These are phyloP conservation scores for Microsporum canis DNA, from an alignment of 2,329 filamentous ascomycete genomes.

Conservation along the genomic window DNA sequence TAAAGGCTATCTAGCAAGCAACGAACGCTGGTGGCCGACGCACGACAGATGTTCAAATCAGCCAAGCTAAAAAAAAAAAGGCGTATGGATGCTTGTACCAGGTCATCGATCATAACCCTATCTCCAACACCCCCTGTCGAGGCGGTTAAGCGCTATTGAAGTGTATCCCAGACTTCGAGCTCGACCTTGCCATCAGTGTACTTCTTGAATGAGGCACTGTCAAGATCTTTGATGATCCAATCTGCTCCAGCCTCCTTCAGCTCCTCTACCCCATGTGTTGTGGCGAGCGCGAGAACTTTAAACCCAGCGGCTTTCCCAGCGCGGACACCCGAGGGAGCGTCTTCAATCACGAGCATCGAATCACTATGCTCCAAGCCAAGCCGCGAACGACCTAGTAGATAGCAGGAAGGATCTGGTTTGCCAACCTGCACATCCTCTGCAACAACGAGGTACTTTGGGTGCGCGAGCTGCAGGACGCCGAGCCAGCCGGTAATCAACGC, in stretches of 20 bases:
- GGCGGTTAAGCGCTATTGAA: constrained; percentile 20
- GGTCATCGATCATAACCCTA: constrained; percentile 5
- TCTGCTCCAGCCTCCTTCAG: constrained; percentile 67
- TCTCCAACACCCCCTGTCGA: background rate
- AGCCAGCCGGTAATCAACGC: constrained; percentile 62
- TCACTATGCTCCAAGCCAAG: constrained; percentile 42
- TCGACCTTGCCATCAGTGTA: constrained; percentile 48
- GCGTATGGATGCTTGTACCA: background rate
- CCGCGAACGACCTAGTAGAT: constrained; percentile 53
- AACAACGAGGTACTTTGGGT: constrained; percentile 56
- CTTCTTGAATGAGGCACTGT: constrained; percentile 54
- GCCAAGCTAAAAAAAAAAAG: background rate
- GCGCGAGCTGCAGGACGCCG: constrained; percentile 51
- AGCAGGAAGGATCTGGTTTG: constrained; percentile 68
- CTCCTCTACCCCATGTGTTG: constrained; percentile 66
- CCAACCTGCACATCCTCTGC: constrained; percentile 65
- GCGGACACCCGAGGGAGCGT: constrained; percentile 73
- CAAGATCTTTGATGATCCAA: constrained; percentile 73
- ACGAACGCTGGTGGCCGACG: background rate
- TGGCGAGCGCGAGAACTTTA: constrained; percentile 71
- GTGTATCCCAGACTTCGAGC: constrained; percentile 56
- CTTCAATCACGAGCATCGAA: constrained; percentile 67
- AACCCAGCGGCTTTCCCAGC: constrained; percentile 80
- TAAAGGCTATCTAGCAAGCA: background rate
- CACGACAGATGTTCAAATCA: background rate